Conservation (phyloP, 768 basidiomycete genomes). For the Rhizopogon roseolus region DNA sequence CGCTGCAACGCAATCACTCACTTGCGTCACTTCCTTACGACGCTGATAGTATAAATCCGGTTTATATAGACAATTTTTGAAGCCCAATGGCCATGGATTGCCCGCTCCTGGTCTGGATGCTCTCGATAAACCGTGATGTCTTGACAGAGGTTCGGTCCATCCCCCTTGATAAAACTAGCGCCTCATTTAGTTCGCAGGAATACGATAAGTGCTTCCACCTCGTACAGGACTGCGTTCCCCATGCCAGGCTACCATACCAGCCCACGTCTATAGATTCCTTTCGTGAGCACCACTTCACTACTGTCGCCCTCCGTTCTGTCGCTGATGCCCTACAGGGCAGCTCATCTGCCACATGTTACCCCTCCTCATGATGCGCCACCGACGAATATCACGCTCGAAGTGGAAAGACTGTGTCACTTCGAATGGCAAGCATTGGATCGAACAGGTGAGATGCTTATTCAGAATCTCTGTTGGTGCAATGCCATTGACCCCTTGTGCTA, state of each 20-base stretch:
- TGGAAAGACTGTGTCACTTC: constrained; percentile 63
- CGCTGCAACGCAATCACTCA: not conserved
- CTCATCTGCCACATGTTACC: constrained; percentile 73
- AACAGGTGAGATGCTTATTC: constrained; percentile 45
- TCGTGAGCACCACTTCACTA: constrained; percentile 41
- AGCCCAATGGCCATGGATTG: constrained; percentile 38
- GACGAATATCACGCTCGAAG: constrained; percentile 69
- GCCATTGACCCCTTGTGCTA: constrained; percentile 4
- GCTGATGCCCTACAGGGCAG: constrained; percentile 41
- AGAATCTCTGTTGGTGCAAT: not conserved
- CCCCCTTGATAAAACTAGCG: not conserved
- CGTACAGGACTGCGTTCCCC: constrained; percentile 55
- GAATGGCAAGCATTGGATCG: constrained; percentile 78
- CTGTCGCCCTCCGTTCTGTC: not conserved
- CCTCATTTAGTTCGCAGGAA: constrained; percentile 42
- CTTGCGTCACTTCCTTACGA: not conserved
- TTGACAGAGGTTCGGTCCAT: constrained; percentile 45
- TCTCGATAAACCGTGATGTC: constrained; percentile 72
- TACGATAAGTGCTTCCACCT: constrained; percentile 64
- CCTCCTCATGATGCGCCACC: constrained; percentile 81
- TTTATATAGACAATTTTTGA: not conserved
- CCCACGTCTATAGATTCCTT: constrained; percentile 60
- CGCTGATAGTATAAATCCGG: not conserved
- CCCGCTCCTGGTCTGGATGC: constrained; percentile 77
- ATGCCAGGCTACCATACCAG: constrained; percentile 48